Conservation (phyloP, 2,329 filamentous ascomycete species). For the Trichophaea hybrida region DNA sequence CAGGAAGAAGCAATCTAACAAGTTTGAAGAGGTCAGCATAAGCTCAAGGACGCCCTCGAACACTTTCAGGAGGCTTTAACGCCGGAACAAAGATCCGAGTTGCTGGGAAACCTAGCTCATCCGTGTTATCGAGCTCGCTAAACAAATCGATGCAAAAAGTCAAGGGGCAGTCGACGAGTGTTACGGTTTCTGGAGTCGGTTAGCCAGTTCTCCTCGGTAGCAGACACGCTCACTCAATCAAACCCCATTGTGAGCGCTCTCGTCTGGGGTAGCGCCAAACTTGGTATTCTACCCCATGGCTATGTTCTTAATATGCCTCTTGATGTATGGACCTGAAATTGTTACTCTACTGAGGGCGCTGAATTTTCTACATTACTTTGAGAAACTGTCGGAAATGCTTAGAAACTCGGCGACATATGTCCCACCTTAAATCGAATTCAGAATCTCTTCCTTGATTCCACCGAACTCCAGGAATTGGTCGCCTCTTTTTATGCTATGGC, state of each 20-base stretch:
- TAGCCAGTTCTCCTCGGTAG: slow-evolving; percentile 31
- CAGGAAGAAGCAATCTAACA: too few relatives aligned
- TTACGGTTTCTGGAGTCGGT: slow-evolving; percentile 30
- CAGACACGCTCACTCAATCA: slow-evolving; percentile 32
- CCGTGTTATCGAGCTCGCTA: slow-evolving; percentile 3
- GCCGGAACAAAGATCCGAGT: not conserved
- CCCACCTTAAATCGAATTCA: slow-evolving; percentile 29
- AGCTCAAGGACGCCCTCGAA: slow-evolving; percentile 1
- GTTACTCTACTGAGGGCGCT: slow-evolving; percentile 26
- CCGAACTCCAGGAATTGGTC: slow-evolving; percentile 17
- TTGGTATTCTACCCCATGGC: slow-evolving; percentile 27
- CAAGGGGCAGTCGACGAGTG: not conserved
- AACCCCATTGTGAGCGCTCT: slow-evolving; percentile 32
- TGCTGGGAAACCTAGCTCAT: not conserved
- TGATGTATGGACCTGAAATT: not conserved
- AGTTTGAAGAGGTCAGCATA: not conserved
- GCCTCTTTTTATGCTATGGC: slow-evolving; percentile 18
- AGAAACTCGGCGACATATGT: slow-evolving; percentile 30
- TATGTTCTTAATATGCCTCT: not conserved
- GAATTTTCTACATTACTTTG: slow-evolving; percentile 33
- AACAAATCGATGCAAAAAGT: slow-evolving; percentile 4
- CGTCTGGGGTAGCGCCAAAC: slow-evolving; percentile 35
- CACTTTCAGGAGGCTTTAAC: slow-evolving; percentile 4
- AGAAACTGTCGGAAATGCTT: slow-evolving; percentile 31
- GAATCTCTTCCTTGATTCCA: slow-evolving; percentile 16